Percentiles rank a stretch among this genome's conserved stretches.
Conservation (phyloP, 768 basidiomycete species). For the Phaeotremella fagi region DNA sequence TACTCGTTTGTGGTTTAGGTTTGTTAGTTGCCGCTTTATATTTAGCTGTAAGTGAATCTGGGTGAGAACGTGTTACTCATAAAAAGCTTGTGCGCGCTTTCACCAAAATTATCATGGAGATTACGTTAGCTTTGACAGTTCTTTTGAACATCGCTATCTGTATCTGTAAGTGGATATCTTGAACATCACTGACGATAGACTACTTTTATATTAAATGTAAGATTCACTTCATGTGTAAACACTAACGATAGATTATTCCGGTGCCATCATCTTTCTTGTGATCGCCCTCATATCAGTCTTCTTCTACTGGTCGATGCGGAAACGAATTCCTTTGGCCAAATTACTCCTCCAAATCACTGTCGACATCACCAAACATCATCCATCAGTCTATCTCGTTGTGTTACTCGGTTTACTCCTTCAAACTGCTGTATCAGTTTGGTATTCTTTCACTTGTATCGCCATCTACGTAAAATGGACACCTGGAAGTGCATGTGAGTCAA, state of each 20-base stretch:
- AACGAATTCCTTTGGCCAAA: slow-evolving; percentile 69
- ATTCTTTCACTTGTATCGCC: slow-evolving; percentile 68
- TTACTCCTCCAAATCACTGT: slow-evolving; percentile 75
- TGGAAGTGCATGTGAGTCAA: slow-evolving; percentile 61
- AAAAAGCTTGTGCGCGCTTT: slow-evolving; percentile 60
- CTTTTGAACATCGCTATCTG: slow-evolving; percentile 60
- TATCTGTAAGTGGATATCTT: slow-evolving; percentile 72
- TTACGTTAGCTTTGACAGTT: slow-evolving; percentile 42
- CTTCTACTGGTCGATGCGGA: slow-evolving; percentile 58
- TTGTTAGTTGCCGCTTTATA: slow-evolving; percentile 64
- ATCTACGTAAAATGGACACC: slow-evolving; percentile 73
- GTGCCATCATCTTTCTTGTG: slow-evolving; percentile 77
- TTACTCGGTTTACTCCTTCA: slow-evolving; percentile 67
- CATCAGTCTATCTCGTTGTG: slow-evolving; percentile 71
- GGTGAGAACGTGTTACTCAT: neutral
- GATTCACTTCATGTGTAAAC: slow-evolving; percentile 4
- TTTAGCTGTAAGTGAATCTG: slow-evolving; percentile 52
- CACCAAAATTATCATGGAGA: slow-evolving; percentile 67
- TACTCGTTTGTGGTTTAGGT: slow-evolving; percentile 66
- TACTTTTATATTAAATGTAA: slow-evolving; percentile 43
- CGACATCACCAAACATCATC: slow-evolving; percentile 78
- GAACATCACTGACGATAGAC: slow-evolving; percentile 51
- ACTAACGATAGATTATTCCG: slow-evolving; percentile 53
- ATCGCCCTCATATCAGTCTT: slow-evolving; percentile 71
- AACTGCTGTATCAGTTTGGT: slow-evolving; percentile 71